These are phyloP conservation scores for Diaporthe sp. DNA, from an alignment of 2,329 filamentous ascomycete genomes.

Conservation along the genomic window DNA sequence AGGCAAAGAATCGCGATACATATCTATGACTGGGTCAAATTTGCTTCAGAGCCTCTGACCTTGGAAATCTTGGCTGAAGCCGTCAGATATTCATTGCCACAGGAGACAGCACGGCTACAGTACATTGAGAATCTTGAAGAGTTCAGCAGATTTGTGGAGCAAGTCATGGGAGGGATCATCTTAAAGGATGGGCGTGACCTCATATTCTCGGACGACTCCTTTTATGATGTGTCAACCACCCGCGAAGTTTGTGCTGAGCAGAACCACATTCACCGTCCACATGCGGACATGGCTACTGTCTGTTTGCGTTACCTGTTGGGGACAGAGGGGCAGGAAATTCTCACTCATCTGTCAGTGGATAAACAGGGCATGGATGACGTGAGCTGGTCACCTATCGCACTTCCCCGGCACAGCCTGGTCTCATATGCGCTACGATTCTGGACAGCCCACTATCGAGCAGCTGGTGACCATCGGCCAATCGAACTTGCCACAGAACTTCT, in stretches of 20 bases:
- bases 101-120: neutral
- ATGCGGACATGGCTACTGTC: neutral
- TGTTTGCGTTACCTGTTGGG: neutral
- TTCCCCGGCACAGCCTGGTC: neutral
- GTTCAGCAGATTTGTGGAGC: neutral
- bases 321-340: neutral
- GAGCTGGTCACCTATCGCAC: neutral
- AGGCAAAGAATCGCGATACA: neutral
- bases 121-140: no score
- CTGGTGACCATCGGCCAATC: neutral
- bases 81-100: neutral
- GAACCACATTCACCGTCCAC: neutral
- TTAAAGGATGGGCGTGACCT: neutral
- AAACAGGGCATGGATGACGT: neutral
- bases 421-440: neutral
- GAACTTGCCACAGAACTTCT: neutral
- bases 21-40: neutral
- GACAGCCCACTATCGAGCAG: slow-evolving; percentile 2
- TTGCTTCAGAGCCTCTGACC: neutral
- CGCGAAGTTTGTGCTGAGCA: neutral
- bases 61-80: neutral
- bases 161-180: neutral
- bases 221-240: neutral
- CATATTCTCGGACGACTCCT: neutral
- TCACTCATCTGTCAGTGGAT: neutral